Evolutionary conservation across 2,329 filamentous ascomycete genomes (phyloP), one percentile per base, ranked within the genome.

Genomic region (Fusarium nanum): DNA sequence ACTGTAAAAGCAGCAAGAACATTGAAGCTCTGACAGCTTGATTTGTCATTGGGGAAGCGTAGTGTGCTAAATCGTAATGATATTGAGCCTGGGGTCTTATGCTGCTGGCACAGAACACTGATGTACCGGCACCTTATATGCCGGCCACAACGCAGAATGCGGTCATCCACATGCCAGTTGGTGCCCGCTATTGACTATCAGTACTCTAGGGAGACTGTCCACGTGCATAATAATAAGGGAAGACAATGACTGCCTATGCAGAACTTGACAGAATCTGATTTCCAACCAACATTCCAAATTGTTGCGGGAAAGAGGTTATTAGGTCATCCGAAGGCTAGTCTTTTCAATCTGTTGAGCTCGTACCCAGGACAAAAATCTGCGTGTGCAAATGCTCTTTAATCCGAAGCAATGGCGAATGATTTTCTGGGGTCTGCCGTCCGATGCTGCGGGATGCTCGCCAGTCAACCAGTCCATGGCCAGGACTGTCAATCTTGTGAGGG

Each of bases 101-200:
- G 45, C 46, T 62, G 37, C 34, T 52, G 40, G 37, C 50, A 40
- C 27, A 59, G 48, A n/a, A 34, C 28, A 55, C 9, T 14, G 22
- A 37, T 14, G 22, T 48, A 47, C 49, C 34, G 23, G 53, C 47
- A 52, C 34, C 42, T 22, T 55, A 47, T 47, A 52, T 63, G 62
- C 54, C 61, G 54, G 37, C 50, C 63, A 68, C 56, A 46, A 68
- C 57, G 56, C 62, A 55, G 65, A 64, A 70, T 68, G 56, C 34
- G 34, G 55, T 74, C 64, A 69, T 55, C 56, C 61, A 66, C 73
- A 75, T 75, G 64, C 75, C 70, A 74, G 55, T 30, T 49, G 37
- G 48, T 61, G 60, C 64, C 60, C 64, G 52, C 60, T 57, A 41
- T 48, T 58, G 56, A 65, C 67, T 64, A 52, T 32, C 52, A 28